A percentile compares a stretch with the other conserved stretches of the same genome.
These are phyloP conservation scores for Thalassiosira exigua DNA, from an alignment of 352 stramenopile genomes.

Conservation along the genomic window DNA sequence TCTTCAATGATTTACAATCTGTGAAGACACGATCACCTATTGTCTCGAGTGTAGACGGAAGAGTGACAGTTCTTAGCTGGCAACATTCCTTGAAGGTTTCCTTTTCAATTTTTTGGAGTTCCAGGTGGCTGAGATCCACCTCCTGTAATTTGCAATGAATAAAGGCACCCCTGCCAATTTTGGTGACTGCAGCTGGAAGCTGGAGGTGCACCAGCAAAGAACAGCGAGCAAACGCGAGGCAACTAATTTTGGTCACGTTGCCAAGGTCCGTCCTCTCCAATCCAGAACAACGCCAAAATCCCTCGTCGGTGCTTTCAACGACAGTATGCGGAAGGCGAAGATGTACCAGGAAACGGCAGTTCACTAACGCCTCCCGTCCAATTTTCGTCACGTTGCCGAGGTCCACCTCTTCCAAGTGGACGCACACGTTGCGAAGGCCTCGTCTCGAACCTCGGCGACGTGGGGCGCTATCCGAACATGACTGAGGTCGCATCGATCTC, in stretches of 20 bases:
- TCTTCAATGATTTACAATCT: not conserved
- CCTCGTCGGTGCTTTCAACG: constrained; percentile 4
- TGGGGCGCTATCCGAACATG: too few species aligned
- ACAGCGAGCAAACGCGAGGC: constrained; percentile 1
- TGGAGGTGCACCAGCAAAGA: not conserved
- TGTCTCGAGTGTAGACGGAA: not conserved
- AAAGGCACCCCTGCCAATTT: not conserved
- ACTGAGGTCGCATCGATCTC: too few species aligned
- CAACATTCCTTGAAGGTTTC: not conserved
- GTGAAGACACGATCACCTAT: not conserved
- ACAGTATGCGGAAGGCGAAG: constrained; percentile 10
- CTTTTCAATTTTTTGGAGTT: not conserved
- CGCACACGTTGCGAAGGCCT: too few species aligned
- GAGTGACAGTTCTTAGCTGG: not conserved
- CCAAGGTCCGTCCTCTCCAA: constrained; percentile 12
- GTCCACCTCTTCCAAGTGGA: too few species aligned
- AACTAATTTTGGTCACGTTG: constrained; percentile 5
- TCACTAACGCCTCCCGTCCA: constrained; percentile 8
- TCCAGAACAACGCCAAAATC: constrained; percentile 12
- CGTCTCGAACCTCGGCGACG: too few species aligned
- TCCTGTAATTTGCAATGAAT: not conserved
- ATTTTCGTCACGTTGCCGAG: too few species aligned
- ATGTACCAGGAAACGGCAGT: constrained; percentile 8
- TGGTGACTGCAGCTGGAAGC: not conserved
- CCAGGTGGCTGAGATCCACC: not conserved